Percentiles rank a stretch among this genome's conserved stretches.
Conservation (phyloP, 352 stramenopile genomes). For the Phytophthora fragariae region DNA sequence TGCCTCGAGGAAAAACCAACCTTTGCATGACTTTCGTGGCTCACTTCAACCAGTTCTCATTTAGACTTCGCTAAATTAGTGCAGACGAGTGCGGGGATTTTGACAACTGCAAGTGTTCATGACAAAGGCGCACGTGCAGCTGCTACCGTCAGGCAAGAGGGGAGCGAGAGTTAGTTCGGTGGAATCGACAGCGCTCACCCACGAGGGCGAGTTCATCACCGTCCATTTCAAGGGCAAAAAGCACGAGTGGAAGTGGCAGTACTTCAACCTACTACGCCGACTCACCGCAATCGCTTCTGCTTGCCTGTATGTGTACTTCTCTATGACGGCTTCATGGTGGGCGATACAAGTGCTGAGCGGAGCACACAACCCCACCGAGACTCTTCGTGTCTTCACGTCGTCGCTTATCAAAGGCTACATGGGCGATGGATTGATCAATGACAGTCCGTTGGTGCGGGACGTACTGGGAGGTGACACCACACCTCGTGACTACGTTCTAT, state of each 20-base stretch:
- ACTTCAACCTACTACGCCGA: slow-evolving; percentile 34
- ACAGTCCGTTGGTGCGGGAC: slow-evolving; percentile 39
- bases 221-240: slow-evolving; percentile 17
- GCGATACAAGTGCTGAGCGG: slow-evolving; percentile 20
- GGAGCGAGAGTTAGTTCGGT: slow-evolving; percentile 15
- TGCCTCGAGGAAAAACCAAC: background rate
- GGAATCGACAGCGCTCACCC: slow-evolving; percentile 13
- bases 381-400: slow-evolving; percentile 16
- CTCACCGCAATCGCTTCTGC: slow-evolving; percentile 24
- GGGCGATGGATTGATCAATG: slow-evolving; percentile 29
- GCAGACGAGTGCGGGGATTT: background rate
- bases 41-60: slow-evolving; percentile 3
- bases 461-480: slow-evolving; percentile 30
- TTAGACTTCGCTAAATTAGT: slow-evolving; percentile 1
- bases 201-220: slow-evolving; percentile 17
- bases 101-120: background rate
- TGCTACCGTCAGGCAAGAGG: slow-evolving; percentile 6
- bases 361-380: slow-evolving; percentile 20
- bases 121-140: slow-evolving; percentile 11
- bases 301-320: slow-evolving; percentile 39
- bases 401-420: slow-evolving; percentile 39
- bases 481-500: slow-evolving; percentile 39
- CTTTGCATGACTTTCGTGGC: background rate
- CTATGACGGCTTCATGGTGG: slow-evolving; percentile 28
- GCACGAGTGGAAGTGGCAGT: slow-evolving; percentile 16